These are phyloP conservation scores for Aschersonia sp. DNA, from an alignment of 2,329 filamentous ascomycete species.

Conservation along the genomic window DNA sequence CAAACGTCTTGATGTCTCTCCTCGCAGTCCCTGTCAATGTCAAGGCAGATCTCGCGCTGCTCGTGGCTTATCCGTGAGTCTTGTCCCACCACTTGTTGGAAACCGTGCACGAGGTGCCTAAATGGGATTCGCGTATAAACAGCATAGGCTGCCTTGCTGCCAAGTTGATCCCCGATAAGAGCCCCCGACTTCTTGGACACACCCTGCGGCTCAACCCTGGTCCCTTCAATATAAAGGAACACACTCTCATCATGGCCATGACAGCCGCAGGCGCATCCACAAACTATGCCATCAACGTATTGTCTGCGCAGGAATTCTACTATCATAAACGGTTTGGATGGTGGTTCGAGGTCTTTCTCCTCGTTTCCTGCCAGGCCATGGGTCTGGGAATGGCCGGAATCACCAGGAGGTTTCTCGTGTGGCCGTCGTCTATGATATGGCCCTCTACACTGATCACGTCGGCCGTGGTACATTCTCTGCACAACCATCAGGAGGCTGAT, in stretches of 20 bases:
- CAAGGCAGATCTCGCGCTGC: constrained; percentile 35
- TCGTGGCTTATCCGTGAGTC: constrained; percentile 32
- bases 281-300: constrained; percentile 21
- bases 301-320: constrained; percentile 24
- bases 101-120: background rate
- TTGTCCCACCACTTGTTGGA: background rate
- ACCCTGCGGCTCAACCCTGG: constrained; percentile 20
- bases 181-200: constrained; percentile 12
- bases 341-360: constrained; percentile 41
- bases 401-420: constrained; percentile 39
- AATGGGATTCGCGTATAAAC: background rate
- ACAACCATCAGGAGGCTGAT: constrained; percentile 30
- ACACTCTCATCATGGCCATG: constrained; percentile 29
- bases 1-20: constrained; percentile 36
- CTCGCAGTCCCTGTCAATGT: constrained; percentile 33
- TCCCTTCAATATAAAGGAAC: constrained; percentile 28
- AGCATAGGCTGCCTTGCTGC: constrained; percentile 13
- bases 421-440: constrained; percentile 49
- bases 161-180: constrained; percentile 12
- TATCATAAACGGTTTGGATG: constrained; percentile 36
- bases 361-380: constrained; percentile 43
- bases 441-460: constrained; percentile 43
- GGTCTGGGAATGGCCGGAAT: constrained; percentile 48
- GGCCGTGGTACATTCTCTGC: constrained; percentile 46
- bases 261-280: constrained; percentile 16